These are phyloP conservation scores for Proteromonas lacertae DNA, from an alignment of 352 stramenopile genomes.

Conservation along the genomic window DNA sequence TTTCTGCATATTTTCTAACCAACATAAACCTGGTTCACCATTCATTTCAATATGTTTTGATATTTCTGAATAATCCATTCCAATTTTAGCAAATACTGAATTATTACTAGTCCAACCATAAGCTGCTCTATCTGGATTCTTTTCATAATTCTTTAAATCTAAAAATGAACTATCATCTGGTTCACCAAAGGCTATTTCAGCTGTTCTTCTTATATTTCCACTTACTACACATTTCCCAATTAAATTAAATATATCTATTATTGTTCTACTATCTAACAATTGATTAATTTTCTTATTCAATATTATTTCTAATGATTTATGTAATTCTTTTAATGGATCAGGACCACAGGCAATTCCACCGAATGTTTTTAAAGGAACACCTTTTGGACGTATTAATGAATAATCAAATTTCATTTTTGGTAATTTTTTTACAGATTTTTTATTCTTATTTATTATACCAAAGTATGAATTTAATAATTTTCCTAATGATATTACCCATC, in stretches of 20 bases:
- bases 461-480: slow-evolving; percentile 36
- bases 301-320: slow-evolving; percentile 23
- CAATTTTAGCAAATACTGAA: slow-evolving; percentile 47
- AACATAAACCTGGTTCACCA: too few relatives aligned
- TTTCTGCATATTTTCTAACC: too few relatives aligned
- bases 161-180: slow-evolving; percentile 39
- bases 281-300: too few relatives aligned
- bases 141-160: too few relatives aligned
- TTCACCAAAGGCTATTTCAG: slow-evolving; percentile 63
- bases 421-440: too few relatives aligned
- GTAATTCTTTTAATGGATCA: slow-evolving; percentile 24
- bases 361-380: slow-evolving; percentile 44
- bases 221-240: slow-evolving; percentile 47
- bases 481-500: slow-evolving; percentile 42
- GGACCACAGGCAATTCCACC: slow-evolving; percentile 44
- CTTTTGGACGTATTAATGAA: slow-evolving; percentile 27
- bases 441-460: slow-evolving; percentile 16
- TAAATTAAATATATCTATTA: slow-evolving; percentile 62
- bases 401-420: slow-evolving; percentile 28
- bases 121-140: slow-evolving; percentile 35
- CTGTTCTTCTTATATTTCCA: slow-evolving; percentile 52
- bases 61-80: slow-evolving; percentile 40
- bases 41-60: neutral
- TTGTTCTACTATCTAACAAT: slow-evolving; percentile 28
- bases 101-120: slow-evolving; percentile 73